Conservation (phyloP, 192 early-diverging fungal genomes). For the Mortierella claussenii region DNA sequence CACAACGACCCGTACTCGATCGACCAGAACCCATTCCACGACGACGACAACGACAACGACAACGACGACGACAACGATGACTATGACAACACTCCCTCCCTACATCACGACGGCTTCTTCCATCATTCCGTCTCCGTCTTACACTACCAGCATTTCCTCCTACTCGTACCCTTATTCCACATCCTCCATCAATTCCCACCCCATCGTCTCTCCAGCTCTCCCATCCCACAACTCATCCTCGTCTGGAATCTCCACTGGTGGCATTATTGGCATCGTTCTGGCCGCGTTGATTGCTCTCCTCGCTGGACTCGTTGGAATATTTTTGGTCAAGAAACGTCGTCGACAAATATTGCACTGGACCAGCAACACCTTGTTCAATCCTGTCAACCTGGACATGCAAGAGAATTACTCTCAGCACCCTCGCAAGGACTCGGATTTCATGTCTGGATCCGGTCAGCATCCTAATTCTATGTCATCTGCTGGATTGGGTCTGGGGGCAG, state of each 20-base stretch:
- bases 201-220: conserved; percentile 5
- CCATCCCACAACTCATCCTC: not conserved
- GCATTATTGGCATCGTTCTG: conserved; percentile 21
- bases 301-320: conserved; percentile 4
- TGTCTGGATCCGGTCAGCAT: too few relatives aligned
- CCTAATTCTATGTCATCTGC: too few relatives aligned
- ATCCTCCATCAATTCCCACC: conserved; percentile 1
- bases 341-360: not conserved
- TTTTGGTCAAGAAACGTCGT: conserved; percentile 17
- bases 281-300: conserved; percentile 16
- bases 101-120: not conserved
- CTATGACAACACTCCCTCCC: not conserved
- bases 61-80: not conserved
- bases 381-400: conserved; percentile 15
- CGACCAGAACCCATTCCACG: not conserved
- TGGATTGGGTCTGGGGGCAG: too few relatives aligned
- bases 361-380: conserved; percentile 28
- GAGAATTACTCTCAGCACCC: conserved; percentile 16
- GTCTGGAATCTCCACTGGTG: conserved; percentile 12
- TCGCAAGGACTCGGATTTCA: not conserved
- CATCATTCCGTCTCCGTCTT: not conserved
- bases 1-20: not conserved
- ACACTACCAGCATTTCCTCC: not conserved
- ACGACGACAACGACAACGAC: conserved; percentile 10
- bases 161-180: not conserved